phyloP scores from a whole-genome alignment of 2,329 filamentous ascomycete species.

The Aspergillus pseudoterreus region DNA sequence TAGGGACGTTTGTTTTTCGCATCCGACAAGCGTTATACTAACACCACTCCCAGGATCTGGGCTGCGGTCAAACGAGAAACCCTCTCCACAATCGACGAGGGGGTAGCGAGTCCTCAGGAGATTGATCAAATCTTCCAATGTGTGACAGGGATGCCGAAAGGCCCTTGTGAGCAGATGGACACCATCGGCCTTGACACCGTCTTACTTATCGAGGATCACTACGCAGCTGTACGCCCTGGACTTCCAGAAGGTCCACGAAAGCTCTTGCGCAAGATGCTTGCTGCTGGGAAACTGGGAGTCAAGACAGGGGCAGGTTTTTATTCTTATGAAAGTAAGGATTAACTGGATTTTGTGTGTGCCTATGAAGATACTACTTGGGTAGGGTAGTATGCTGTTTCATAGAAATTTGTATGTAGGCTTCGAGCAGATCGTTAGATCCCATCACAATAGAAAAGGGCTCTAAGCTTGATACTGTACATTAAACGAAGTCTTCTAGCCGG shows the following conservation, averaged over 20 bases:
- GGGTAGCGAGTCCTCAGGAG: slow-evolving; percentile 33
- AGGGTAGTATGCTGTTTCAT: no score
- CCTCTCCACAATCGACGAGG: slow-evolving; percentile 32
- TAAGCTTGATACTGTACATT: no score
- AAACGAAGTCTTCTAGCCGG: no score
- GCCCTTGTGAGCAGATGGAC: slow-evolving; percentile 41
- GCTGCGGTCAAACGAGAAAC: slow-evolving; percentile 42
- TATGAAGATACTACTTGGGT: no score
- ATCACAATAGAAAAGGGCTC: no score
- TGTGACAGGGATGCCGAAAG: slow-evolving; percentile 32
- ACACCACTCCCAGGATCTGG: slow-evolving; percentile 31
- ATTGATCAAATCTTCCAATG: slow-evolving; percentile 37
- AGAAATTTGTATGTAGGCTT: no score
- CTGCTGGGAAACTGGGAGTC: neutral
- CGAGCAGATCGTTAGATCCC: no score
- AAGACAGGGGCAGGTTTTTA: neutral
- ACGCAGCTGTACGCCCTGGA: slow-evolving; percentile 10
- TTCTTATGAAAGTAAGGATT: neutral
- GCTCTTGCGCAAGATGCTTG: neutral
- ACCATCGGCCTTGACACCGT: slow-evolving; percentile 40
- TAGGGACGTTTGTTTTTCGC: slow-evolving; percentile 18
- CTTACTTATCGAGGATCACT: slow-evolving; percentile 39
- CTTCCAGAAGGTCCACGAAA: neutral
- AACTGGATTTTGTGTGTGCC: no score
- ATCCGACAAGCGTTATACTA: neutral